Evolutionary conservation across 2,329 filamentous ascomycete species (phyloP).

Genomic region (Fusarium brachygibbosum): DNA sequence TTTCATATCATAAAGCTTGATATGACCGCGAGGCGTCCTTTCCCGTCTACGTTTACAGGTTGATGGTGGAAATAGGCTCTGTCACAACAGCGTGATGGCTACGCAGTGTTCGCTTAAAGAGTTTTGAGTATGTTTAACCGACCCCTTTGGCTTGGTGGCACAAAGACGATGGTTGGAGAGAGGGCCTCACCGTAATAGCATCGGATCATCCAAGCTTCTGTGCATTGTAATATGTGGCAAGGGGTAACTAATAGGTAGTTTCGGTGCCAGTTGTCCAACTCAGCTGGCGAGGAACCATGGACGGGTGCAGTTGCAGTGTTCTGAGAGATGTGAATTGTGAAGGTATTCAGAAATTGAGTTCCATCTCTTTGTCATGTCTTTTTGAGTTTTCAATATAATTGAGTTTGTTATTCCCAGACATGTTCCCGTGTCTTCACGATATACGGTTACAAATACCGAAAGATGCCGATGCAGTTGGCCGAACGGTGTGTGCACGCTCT

Average conservation of each 20-base stretch:
- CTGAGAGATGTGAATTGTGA: not conserved
- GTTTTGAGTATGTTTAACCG: conserved; percentile 14
- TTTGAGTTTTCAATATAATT: not conserved
- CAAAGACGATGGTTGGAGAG: conserved; percentile 5
- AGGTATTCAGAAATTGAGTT: not conserved
- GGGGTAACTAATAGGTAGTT: conserved; percentile 18
- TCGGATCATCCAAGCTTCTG: conserved; percentile 32
- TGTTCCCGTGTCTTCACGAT: conserved; percentile 17
- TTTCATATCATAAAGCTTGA: not conserved
- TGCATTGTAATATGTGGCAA: conserved; percentile 20
- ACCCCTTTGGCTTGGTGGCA: conserved; percentile 6
- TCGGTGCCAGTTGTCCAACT: not conserved
- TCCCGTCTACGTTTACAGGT: not conserved
- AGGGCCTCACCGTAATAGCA: conserved; percentile 3
- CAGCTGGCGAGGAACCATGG: not conserved
- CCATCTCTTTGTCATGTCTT: not conserved
- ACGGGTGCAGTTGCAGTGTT: too few relatives aligned
- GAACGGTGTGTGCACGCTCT: too few relatives aligned
- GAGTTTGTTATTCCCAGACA: conserved; percentile 24
- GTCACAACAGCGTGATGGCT: not conserved
- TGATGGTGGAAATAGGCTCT: not conserved
- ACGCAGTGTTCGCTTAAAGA: conserved; percentile 11
- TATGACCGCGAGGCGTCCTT: not conserved
- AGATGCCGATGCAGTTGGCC: conserved; percentile 8
- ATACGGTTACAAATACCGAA: conserved; percentile 20